Percentiles rank a stretch among this genome's conserved stretches.
These are phyloP conservation scores for Hyphodiscus sp. DNA, from an alignment of 2,329 filamentous ascomycete genomes.

Conservation along the genomic window DNA sequence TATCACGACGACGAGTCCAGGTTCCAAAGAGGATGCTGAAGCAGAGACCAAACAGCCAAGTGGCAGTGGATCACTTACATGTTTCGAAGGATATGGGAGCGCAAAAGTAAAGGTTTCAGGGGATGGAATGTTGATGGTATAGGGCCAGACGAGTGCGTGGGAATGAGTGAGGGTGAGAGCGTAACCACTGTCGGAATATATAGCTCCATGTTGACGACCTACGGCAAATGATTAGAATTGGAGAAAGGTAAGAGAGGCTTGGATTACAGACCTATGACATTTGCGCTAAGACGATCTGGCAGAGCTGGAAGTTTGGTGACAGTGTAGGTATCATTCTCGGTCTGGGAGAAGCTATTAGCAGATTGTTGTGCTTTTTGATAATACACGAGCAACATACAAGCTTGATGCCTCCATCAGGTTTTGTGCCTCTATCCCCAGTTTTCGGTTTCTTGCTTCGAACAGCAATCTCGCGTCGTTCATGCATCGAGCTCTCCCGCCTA, in stretches of 20 bases:
- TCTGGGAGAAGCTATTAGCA: slow-evolving; percentile 41
- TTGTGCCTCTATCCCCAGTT: slow-evolving; percentile 58
- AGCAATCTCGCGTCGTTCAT: slow-evolving; percentile 42
- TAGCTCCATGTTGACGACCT: slow-evolving; percentile 60
- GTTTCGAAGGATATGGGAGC: slow-evolving; percentile 65
- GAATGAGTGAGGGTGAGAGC: slow-evolving; percentile 75
- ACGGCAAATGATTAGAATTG: slow-evolving; percentile 10
- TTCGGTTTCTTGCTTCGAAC: slow-evolving; percentile 58
- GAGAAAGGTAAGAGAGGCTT: slow-evolving; percentile 9
- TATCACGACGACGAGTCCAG: slow-evolving; percentile 81
- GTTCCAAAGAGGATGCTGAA: slow-evolving; percentile 69
- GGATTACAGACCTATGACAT: slow-evolving; percentile 53
- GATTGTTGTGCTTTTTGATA: not conserved
- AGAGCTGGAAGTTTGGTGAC: slow-evolving; percentile 80
- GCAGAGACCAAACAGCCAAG: slow-evolving; percentile 77
- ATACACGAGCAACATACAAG: slow-evolving; percentile 43
- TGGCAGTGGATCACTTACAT: slow-evolving; percentile 64
- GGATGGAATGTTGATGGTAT: slow-evolving; percentile 60
- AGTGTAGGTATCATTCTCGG: slow-evolving; percentile 76
- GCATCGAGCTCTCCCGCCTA: slow-evolving; percentile 27
- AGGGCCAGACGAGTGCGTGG: slow-evolving; percentile 87
- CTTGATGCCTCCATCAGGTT: slow-evolving; percentile 61
- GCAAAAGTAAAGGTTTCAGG: slow-evolving; percentile 76
- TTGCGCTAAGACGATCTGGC: slow-evolving; percentile 67
- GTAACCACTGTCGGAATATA: slow-evolving; percentile 62